phyloP scores from a whole-genome alignment of 495 filamentous ascomycete species.

The Aspergillus homomorphus region DNA sequence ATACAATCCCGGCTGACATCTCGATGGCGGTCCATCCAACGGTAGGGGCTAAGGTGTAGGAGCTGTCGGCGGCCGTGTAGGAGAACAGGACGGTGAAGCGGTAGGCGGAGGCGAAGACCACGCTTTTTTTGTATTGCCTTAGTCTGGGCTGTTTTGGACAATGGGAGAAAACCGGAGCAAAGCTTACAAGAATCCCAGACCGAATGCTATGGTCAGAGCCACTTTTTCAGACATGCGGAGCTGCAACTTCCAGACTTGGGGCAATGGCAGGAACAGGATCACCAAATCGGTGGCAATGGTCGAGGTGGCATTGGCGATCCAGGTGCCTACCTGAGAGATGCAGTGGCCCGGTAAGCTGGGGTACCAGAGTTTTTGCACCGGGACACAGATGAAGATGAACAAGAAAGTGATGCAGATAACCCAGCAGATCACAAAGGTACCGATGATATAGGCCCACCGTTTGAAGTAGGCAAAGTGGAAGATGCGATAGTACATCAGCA shows the following conservation, averaged over 20 bases:
- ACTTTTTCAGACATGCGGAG: constrained; percentile 24
- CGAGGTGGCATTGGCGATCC: constrained; percentile 44
- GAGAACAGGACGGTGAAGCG: constrained; percentile 36
- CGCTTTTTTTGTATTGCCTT: constrained; percentile 15
- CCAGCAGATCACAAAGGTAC: constrained; percentile 36
- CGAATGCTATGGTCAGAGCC: constrained; percentile 22
- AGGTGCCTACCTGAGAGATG: constrained; percentile 43
- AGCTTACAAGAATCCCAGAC: constrained; percentile 31
- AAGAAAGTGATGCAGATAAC: constrained; percentile 40
- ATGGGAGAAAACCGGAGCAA: neutral
- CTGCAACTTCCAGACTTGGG: constrained; percentile 41
- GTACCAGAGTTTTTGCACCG: constrained; percentile 41
- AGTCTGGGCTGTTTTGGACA: neutral
- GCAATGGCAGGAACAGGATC: constrained; percentile 45
- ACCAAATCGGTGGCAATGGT: constrained; percentile 47
- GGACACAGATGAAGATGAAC: constrained; percentile 46
- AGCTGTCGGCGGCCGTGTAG: constrained; percentile 29
- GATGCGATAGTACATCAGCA: constrained; percentile 44
- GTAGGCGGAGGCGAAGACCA: constrained; percentile 39
- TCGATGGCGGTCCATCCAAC: constrained; percentile 45
- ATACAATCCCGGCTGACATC: constrained; percentile 45
- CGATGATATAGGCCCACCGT: constrained; percentile 35
- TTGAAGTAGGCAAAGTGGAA: constrained; percentile 39
- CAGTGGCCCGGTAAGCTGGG: constrained; percentile 33
- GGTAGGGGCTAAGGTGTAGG: constrained; percentile 41